These are phyloP conservation scores for Tuctoria greenei DNA, from an alignment of 176 grass and related monocot species.

Conservation along the genomic window DNA sequence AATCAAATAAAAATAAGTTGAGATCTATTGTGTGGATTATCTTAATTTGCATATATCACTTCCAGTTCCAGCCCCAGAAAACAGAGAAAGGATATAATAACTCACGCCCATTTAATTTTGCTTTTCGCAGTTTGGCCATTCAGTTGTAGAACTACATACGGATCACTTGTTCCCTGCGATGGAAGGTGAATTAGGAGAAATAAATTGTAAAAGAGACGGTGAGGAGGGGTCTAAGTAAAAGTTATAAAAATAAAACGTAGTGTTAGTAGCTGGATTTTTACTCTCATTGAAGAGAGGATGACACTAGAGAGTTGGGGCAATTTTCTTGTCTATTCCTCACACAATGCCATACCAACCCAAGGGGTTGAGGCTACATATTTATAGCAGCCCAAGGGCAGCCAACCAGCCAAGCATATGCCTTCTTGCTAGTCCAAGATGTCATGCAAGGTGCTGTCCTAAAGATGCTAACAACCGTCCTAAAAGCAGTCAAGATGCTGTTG, in stretches of 20 bases:
- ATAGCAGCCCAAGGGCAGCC: too few species aligned
- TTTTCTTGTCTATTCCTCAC: too few species aligned
- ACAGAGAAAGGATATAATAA: slow-evolving; percentile 27
- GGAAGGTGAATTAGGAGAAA: slow-evolving; percentile 1
- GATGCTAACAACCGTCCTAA: too few species aligned
- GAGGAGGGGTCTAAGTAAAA: neutral
- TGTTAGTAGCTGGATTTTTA: too few species aligned
- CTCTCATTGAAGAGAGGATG: too few species aligned
- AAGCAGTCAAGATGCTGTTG: too few species aligned
- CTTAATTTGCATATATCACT: neutral
- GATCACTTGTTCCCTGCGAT: slow-evolving; percentile 94
- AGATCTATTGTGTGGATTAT: slow-evolving; percentile 5
- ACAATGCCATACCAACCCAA: too few species aligned
- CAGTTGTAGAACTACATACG: slow-evolving; percentile 81
- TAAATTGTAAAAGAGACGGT: neutral
- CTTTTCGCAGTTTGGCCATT: slow-evolving; percentile 75
- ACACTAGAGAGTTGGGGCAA: too few species aligned
- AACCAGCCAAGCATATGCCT: too few species aligned
- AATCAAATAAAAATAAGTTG: neutral
- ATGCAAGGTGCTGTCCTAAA: too few species aligned
- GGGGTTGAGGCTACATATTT: too few species aligned
- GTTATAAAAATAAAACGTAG: slow-evolving; percentile 12
- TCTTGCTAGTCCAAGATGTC: too few species aligned
- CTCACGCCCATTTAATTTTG: slow-evolving; percentile 98
- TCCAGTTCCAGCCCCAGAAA: slow-evolving; percentile 3